phyloP scores from a whole-genome alignment of 176 grass and related monocot genomes.

The Thinopyrum elongatum region DNA sequence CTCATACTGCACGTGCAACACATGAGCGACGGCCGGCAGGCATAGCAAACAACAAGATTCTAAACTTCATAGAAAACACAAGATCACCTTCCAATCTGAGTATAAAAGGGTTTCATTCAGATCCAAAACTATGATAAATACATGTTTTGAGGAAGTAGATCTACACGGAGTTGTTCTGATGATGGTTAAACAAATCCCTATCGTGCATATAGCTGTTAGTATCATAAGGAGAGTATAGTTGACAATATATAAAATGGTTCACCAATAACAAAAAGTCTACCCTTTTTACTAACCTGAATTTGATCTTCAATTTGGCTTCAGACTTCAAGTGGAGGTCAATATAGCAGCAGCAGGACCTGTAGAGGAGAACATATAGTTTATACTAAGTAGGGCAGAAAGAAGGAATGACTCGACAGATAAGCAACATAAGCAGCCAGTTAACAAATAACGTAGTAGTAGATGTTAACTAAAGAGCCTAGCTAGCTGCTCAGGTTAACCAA shows the following conservation, averaged over 20 bases:
- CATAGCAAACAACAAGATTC: background rate
- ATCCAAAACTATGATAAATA: conserved; percentile 90
- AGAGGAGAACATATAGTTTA: conserved; percentile 34
- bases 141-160: conserved; percentile 83
- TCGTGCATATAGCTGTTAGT: conserved; percentile 1
- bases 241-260: conserved; percentile 23
- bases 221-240: background rate
- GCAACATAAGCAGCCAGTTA: background rate
- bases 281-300: conserved; percentile 62
- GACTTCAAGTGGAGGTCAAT: conserved; percentile 68
- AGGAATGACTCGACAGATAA: background rate
- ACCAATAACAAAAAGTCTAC: conserved; percentile 3
- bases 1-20: background rate
- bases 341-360: conserved; percentile 49
- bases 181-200: conserved; percentile 92
- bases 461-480: background rate
- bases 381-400: background rate
- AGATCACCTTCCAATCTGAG: conserved; percentile 85
- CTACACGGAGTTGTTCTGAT: conserved; percentile 91
- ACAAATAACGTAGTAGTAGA: background rate
- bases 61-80: conserved; percentile 1
- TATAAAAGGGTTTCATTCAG: conserved; percentile 93
- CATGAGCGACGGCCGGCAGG: background rate
- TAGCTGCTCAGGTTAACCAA: conserved; percentile 2
- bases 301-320: conserved; percentile 84